Conservation (phyloP, 2,329 filamentous ascomycete species). For the Calonectria crousiana region DNA sequence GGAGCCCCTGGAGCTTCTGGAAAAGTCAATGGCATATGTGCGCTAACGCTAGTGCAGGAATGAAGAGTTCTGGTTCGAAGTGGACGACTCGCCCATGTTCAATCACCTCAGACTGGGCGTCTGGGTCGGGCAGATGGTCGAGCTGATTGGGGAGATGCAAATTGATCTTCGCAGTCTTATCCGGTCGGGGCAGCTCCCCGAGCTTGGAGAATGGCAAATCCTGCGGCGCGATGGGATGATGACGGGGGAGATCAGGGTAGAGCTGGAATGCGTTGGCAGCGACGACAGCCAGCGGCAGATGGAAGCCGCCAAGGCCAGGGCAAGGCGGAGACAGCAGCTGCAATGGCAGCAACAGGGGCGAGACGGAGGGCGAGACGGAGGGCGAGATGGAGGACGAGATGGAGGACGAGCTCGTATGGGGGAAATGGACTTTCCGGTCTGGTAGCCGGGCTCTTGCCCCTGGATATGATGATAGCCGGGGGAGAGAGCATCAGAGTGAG, state of each 20-base stretch:
- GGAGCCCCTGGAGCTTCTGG: constrained; percentile 23
- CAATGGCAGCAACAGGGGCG: constrained; percentile 30
- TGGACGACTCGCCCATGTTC: constrained; percentile 43
- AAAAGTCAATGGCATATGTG: constrained; percentile 21
- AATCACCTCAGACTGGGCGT: constrained; percentile 42
- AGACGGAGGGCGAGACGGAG: constrained; percentile 36
- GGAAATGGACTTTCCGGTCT: constrained; percentile 43
- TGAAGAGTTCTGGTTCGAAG: constrained; percentile 41
- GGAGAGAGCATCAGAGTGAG: constrained; percentile 15
- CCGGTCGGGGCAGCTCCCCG: constrained; percentile 32
- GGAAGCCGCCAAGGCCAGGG: constrained; percentile 32
- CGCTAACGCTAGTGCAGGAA: constrained; percentile 40
- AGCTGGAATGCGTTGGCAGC: constrained; percentile 32
- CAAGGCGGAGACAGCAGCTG: constrained; percentile 31
- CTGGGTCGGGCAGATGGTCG: constrained; percentile 42
- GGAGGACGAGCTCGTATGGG: constrained; percentile 38
- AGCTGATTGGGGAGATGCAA: constrained; percentile 42
- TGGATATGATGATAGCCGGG: neutral
- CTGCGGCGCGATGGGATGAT: constrained; percentile 34
- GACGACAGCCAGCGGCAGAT: constrained; percentile 39
- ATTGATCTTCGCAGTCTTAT: constrained; percentile 41
- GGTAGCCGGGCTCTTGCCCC: constrained; percentile 27
- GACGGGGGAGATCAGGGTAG: constrained; percentile 36
- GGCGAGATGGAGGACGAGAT: constrained; percentile 34
- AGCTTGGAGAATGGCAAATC: constrained; percentile 38